These are phyloP conservation scores for Cornus suecica DNA, from an alignment of 148 eudicot genomes.

Conservation along the genomic window DNA sequence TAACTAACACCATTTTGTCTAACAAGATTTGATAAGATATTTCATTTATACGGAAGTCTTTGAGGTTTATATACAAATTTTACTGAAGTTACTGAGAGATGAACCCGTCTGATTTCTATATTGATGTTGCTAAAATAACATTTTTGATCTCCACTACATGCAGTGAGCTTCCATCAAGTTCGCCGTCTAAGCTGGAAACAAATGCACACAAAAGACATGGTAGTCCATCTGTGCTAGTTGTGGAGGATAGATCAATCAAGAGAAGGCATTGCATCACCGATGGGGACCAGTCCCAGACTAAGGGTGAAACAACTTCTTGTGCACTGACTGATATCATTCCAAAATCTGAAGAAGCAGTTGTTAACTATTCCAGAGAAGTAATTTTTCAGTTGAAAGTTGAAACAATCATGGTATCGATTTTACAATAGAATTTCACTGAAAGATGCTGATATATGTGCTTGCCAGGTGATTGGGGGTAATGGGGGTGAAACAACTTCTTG, in stretches of 20 bases:
- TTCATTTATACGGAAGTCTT: neutral
- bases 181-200: slow-evolving; percentile 27
- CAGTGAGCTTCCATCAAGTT: slow-evolving; percentile 43
- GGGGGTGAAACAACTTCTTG: too few relatives aligned
- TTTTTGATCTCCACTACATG: slow-evolving; percentile 7
- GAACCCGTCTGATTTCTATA: neutral
- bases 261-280: slow-evolving; percentile 44
- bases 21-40: neutral
- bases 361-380: slow-evolving; percentile 38
- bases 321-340: slow-evolving; percentile 19
- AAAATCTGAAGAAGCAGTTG: slow-evolving; percentile 27
- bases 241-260: slow-evolving; percentile 50
- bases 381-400: slow-evolving; percentile 4
- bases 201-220: slow-evolving; percentile 56
- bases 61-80: neutral
- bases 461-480: slow-evolving; percentile 38
- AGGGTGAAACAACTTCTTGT: slow-evolving; percentile 24
- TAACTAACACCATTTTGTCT: neutral
- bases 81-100: neutral
- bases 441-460: neutral
- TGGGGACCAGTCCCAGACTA: slow-evolving; percentile 20
- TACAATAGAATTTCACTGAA: neutral
- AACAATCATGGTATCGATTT: neutral
- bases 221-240: slow-evolving; percentile 42
- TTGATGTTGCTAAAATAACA: neutral